Evolutionary conservation across 2,329 filamentous ascomycete species (phyloP).

Genomic region (Verticillium longisporum): DNA sequence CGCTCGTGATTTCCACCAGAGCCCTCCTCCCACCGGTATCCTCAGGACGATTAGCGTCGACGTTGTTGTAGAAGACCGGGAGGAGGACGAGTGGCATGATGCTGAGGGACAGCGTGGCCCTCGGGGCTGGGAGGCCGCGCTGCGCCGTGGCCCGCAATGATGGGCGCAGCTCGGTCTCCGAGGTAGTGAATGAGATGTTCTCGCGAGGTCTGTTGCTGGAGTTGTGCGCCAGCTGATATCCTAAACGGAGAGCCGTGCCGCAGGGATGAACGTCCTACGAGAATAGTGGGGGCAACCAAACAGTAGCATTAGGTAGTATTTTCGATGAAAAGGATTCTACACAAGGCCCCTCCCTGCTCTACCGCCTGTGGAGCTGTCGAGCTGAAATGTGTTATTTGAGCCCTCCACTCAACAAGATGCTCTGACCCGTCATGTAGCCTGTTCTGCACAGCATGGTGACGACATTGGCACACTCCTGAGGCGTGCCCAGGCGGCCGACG

Average conservation of each 20-base stretch:
- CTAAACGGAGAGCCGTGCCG: background rate
- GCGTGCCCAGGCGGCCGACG: slow-evolving; percentile 48
- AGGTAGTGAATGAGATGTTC: background rate
- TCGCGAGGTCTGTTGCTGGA: background rate
- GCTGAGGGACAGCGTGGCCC: background rate
- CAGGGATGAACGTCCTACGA: too few species aligned
- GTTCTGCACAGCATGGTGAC: slow-evolving; percentile 54
- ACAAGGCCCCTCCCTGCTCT: too few species aligned
- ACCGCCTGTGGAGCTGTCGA: too few species aligned
- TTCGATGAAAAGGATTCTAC: too few species aligned
- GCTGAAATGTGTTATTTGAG: slow-evolving; percentile 29
- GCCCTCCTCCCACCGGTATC: background rate
- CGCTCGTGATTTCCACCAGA: background rate
- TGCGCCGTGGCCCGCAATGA: background rate
- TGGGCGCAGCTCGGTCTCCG: background rate
- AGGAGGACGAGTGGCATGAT: background rate
- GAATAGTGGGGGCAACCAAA: too few species aligned
- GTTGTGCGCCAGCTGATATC: background rate
- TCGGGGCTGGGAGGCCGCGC: background rate
- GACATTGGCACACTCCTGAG: slow-evolving; percentile 53
- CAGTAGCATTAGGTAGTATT: too few species aligned
- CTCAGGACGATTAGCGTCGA: background rate
- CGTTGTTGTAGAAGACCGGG: background rate
- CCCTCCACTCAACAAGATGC: slow-evolving; percentile 43
- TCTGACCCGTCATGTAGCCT: slow-evolving; percentile 54